phyloP scores from a whole-genome alignment of 306 rosid genomes.

The Senna tora region DNA sequence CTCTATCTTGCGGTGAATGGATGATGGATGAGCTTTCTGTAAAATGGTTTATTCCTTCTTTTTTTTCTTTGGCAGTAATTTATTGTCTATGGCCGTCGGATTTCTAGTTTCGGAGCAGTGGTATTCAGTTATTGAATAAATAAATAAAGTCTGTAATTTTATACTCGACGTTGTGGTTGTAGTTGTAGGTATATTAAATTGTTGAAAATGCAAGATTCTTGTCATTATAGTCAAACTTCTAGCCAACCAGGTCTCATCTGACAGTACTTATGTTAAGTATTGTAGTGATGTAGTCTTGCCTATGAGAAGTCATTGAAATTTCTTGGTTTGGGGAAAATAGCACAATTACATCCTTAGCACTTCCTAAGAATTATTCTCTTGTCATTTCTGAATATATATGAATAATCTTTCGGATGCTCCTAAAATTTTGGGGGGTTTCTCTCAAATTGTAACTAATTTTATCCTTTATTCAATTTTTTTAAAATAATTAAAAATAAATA shows the following conservation, averaged over 20 bases:
- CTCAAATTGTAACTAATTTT: no score
- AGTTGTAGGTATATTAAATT: neutral
- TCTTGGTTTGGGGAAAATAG: neutral
- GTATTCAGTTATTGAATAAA: neutral
- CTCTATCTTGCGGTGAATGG: conserved; percentile 11
- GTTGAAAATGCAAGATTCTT: neutral
- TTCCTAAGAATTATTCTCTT: neutral
- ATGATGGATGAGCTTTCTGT: conserved; percentile 23
- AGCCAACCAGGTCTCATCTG: neutral
- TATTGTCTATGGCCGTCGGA: conserved; percentile 33
- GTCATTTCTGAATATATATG: neutral
- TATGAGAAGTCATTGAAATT: neutral
- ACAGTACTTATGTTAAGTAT: neutral
- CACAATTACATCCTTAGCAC: no score
- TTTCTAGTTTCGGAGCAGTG: conserved; percentile 26
- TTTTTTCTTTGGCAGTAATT: conserved; percentile 19
- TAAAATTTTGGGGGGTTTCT: no score
- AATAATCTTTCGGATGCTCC: no score
- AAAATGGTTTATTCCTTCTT: conserved; percentile 44
- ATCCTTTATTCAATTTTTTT: no score
- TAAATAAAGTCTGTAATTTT: neutral
- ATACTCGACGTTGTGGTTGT: conserved; percentile 9
- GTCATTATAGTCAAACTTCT: neutral
- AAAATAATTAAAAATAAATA: no score
- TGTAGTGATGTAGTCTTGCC: neutral